Conservation (phyloP, 2,329 filamentous ascomycete genomes). For the Pezicula carpinea region DNA sequence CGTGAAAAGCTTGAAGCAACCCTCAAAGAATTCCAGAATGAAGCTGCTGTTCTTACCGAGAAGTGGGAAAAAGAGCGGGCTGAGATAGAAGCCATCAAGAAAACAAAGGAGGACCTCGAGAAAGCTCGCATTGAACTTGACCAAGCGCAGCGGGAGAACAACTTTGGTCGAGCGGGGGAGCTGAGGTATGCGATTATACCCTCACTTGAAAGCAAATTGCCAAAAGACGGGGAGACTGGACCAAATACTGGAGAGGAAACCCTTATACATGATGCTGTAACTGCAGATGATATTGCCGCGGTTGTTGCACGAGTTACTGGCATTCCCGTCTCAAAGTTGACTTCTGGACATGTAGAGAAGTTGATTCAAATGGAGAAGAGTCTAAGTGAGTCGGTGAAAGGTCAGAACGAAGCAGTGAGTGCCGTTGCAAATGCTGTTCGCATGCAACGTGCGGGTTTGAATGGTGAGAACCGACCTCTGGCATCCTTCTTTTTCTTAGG, state of each 20-base stretch:
- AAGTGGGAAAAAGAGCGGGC: conserved; percentile 87
- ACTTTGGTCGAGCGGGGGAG: conserved; percentile 88
- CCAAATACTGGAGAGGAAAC: conserved; percentile 33
- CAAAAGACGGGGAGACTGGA: conserved; percentile 57
- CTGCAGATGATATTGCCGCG: conserved; percentile 84
- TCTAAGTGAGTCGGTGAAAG: conserved; percentile 76
- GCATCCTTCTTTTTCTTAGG: conserved; percentile 98
- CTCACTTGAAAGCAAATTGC: conserved; percentile 70
- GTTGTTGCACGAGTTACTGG: conserved; percentile 90
- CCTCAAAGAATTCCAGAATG: conserved; percentile 71
- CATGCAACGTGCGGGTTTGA: conserved; percentile 87
- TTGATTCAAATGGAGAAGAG: conserved; percentile 93
- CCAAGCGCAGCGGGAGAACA: conserved; percentile 77
- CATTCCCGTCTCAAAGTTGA: conserved; percentile 88
- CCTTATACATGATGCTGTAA: conserved; percentile 91
- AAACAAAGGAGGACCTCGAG: conserved; percentile 83
- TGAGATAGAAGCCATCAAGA: conserved; percentile 84
- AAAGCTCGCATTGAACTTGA: conserved; percentile 81
- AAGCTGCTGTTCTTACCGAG: conserved; percentile 68
- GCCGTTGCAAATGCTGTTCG: conserved; percentile 91
- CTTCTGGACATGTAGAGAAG: conserved; percentile 90
- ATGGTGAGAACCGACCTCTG: conserved; percentile 83
- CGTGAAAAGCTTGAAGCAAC: conserved; percentile 79
- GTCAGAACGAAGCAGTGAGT: conserved; percentile 89
- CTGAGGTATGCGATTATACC: conserved; percentile 87